Evolutionary conservation across 108 stramenopile genomes (phyloP), one percentile per base, ranked within the genome.

Genomic region (Cyclotella sp.): DNA sequence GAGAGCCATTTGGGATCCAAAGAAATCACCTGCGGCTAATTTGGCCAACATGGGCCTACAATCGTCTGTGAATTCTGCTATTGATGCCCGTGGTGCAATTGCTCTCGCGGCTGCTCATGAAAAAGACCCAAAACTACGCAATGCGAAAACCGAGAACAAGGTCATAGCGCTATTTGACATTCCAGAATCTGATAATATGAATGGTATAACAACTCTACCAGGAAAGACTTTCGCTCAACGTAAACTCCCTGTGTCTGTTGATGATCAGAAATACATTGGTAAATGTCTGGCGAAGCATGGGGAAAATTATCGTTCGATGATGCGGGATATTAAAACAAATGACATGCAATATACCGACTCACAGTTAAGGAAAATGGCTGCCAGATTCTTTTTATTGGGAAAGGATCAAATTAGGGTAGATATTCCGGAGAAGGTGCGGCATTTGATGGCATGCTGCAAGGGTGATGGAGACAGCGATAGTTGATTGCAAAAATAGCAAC

Each of bases 161-260:
- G 85, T 86, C 11, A 82, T 93, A 57, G 90, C 92, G 70, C 54
- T 95, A 29, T 95, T 90, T 81, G 94, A 95, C 66, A 83, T 95
- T 76, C 91, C 94, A 18, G 84, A 91, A 68, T 92, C 91, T 21
- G 89, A 92, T 70, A 72, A 68, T 12, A 62, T 86, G 57, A 70
- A 59, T 49, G 43, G 66, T 49, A 72, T 84, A 29, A 80, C 79
- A 61, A 65, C 67, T 40, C 66, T 83, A 6, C 69, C 70, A 13
- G 81, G 81, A 40, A 82, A 82, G 41, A 82, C 81, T n/a, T 76
- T 61, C 43, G 68, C 76, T 64, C 82, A 85, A 46, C 47, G 71
- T 22, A 71, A 71, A 19, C 65, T 87, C 13, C 90, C 91, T 13
- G 79, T 93, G 42, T 73, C 64, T 14, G 72, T 79, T 34, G 89